phyloP scores from a whole-genome alignment of 805 yeast genomes.

The Scheffersomyces stipitis region DNA sequence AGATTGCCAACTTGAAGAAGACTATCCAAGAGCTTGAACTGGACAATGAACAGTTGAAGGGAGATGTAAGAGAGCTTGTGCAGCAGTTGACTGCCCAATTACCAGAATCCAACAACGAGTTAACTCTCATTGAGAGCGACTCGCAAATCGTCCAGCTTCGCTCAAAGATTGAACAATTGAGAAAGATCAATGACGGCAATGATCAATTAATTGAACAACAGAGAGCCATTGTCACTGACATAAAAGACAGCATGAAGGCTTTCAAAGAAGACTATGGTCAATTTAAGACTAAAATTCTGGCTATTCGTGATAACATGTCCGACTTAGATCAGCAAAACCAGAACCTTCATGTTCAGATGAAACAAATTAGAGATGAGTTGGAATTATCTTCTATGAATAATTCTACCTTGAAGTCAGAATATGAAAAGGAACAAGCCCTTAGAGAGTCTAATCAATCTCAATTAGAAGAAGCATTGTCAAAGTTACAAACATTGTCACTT shows the following conservation, averaged over 20 bases:
- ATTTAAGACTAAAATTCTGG: conserved; percentile 4
- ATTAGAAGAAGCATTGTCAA: too few species aligned
- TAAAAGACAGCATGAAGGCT: conserved; percentile 9
- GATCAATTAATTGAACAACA: conserved; percentile 2
- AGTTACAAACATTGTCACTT: too few species aligned
- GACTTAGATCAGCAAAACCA: conserved; percentile 8
- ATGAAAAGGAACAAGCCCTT: too few species aligned
- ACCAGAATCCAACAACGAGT: background rate
- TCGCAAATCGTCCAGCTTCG: conserved; percentile 5
- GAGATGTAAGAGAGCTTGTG: conserved; percentile 2
- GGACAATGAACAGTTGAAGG: conserved; percentile 13
- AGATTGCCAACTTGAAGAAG: conserved; percentile 9
- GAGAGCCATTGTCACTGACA: conserved; percentile 6
- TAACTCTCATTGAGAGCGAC: conserved; percentile 1
- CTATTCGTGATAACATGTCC: conserved; percentile 2
- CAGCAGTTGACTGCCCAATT: background rate
- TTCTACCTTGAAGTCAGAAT: conserved; percentile 5
- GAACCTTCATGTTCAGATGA: conserved; percentile 5
- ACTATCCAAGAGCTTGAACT: conserved; percentile 9
- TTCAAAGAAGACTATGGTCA: conserved; percentile 9
- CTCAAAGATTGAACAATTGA: background rate
- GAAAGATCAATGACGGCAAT: conserved; percentile 2
- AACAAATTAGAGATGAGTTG: conserved; percentile 5
- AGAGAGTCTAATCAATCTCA: too few species aligned
- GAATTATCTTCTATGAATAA: conserved; percentile 7